Conservation (phyloP, 768 basidiomycete genomes). For the Mrakia frigida region DNA sequence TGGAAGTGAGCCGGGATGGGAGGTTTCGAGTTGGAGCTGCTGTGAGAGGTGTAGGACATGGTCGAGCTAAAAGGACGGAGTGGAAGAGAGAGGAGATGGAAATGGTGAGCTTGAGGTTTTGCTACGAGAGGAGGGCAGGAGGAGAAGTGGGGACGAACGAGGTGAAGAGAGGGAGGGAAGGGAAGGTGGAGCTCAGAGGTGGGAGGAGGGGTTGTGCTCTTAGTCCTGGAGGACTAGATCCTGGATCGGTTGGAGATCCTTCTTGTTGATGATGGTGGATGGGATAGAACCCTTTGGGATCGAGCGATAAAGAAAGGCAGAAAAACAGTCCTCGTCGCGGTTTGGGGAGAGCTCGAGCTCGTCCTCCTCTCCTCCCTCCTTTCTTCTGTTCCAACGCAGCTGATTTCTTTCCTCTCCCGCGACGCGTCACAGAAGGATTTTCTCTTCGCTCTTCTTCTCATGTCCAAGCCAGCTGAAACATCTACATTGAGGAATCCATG, state of each 20-base stretch:
- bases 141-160: not conserved
- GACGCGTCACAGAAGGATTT: too few species aligned
- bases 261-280: not conserved
- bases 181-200: not conserved
- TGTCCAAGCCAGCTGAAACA: too few species aligned
- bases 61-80: not conserved
- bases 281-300: not conserved
- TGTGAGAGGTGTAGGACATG: not conserved
- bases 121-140: too few species aligned
- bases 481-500: too few species aligned
- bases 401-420: too few species aligned
- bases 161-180: not conserved
- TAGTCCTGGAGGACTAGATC: not conserved
- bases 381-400: too few species aligned
- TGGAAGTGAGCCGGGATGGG: slow-evolving; percentile 11
- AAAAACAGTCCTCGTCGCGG: too few species aligned
- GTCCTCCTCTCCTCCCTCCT: too few species aligned
- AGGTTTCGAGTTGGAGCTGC: not conserved
- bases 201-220: not conserved
- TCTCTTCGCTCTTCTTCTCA: too few species aligned
- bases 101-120: too few species aligned
- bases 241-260: not conserved
- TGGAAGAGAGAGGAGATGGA: not conserved
- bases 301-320: too few species aligned
- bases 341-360: too few species aligned